Evolutionary conservation across 1,139 yeast species (phyloP).

Genomic region (Blastobotrys serpentis): DNA sequence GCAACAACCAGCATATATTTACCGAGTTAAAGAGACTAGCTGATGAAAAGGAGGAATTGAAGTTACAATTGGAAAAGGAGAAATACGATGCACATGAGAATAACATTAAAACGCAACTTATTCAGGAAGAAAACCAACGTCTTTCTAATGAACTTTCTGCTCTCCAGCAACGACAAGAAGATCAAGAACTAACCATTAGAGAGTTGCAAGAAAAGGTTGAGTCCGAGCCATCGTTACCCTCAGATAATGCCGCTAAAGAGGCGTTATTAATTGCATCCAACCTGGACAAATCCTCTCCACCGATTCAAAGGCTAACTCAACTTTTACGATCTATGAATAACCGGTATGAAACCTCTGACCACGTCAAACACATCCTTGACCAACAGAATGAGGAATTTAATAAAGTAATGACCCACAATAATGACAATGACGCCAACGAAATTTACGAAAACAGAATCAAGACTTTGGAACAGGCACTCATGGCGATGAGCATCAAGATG

Average conservation of each 20-base stretch:
- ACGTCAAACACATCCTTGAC: neutral
- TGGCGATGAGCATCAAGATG: conserved; percentile 27
- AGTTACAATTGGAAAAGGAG: conserved; percentile 32
- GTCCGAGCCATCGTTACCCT: neutral
- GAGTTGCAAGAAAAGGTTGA: neutral
- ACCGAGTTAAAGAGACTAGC: conserved; percentile 21
- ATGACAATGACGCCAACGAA: conserved; percentile 16
- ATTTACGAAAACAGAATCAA: conserved; percentile 25
- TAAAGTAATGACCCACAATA: neutral
- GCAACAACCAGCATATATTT: neutral
- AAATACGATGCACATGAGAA: conserved; percentile 36
- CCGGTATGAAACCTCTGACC: neutral
- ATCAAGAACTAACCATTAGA: conserved; percentile 1
- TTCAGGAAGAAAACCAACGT: conserved; percentile 33
- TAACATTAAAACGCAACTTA: conserved; percentile 29
- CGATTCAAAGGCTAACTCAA: neutral
- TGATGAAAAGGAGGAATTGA: conserved; percentile 28
- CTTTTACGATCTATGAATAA: neutral
- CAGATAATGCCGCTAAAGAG: neutral
- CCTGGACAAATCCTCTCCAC: neutral
- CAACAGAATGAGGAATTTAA: neutral
- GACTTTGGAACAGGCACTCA: conserved; percentile 28
- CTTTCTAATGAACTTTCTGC: conserved; percentile 18
- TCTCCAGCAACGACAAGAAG: conserved; percentile 3
- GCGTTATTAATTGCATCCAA: neutral